Conservation (phyloP, 768 basidiomycete genomes). For the Lactarius psammicola region DNA sequence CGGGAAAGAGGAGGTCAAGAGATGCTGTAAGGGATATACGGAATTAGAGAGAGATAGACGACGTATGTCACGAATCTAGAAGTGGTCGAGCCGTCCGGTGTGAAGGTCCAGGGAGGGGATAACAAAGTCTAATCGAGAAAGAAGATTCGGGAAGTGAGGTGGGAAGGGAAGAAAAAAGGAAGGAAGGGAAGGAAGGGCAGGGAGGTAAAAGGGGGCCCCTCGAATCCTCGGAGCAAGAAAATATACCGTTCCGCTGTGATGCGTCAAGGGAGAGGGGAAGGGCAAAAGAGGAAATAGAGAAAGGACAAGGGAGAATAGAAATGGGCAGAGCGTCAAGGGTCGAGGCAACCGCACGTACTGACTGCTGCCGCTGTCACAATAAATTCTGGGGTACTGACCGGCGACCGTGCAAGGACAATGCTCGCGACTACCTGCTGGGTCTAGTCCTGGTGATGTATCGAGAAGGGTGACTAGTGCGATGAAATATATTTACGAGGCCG, state of each 20-base stretch:
- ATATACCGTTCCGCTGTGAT: conserved; percentile 4
- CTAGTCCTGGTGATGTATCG: conserved; percentile 1
- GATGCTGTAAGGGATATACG: conserved; percentile 10
- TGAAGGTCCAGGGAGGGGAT: conserved; percentile 13
- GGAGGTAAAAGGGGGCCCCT: conserved; percentile 9
- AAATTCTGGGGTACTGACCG: background rate
- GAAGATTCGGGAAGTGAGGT: conserved; percentile 11
- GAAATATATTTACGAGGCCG: background rate
- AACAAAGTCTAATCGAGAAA: conserved; percentile 19
- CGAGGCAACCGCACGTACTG: conserved; percentile 3
- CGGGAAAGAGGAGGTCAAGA: background rate
- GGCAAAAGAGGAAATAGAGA: background rate
- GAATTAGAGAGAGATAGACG: conserved; percentile 17
- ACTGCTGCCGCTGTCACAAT: conserved; percentile 2
- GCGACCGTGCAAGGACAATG: background rate
- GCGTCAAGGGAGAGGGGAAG: background rate
- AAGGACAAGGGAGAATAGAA: background rate
- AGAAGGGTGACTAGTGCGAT: background rate
- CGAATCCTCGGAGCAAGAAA: conserved; percentile 14
- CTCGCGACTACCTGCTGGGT: background rate
- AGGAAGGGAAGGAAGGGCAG: background rate
- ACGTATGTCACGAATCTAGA: conserved; percentile 12
- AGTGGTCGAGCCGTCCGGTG: conserved; percentile 16
- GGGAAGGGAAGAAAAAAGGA: conserved; percentile 7
- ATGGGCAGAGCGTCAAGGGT: background rate